A percentile compares a stretch with the other conserved stretches of the same genome.
phyloP scores from a whole-genome alignment of 2,329 filamentous ascomycete species.

The Fusarium sp. region DNA sequence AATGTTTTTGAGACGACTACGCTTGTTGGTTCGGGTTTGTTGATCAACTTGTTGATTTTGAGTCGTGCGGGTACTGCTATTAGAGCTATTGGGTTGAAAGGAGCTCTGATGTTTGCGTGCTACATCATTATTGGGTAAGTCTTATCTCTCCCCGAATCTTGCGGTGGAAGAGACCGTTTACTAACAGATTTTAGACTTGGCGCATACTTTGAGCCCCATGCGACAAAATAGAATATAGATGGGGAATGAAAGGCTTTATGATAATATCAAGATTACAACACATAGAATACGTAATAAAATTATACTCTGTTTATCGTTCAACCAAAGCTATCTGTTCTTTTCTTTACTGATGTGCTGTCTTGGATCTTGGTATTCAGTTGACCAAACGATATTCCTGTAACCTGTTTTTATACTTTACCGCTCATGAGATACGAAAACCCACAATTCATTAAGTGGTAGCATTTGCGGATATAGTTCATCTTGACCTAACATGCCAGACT shows the following conservation, averaged over 20 bases:
- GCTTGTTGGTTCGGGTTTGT: constrained; percentile 75
- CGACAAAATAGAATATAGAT: constrained; percentile 3
- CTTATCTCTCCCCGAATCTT: no score
- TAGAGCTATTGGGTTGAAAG: constrained; percentile 59
- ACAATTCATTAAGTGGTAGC: no score
- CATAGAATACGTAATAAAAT: constrained; percentile 9
- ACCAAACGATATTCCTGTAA: no score
- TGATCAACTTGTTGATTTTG: constrained; percentile 80
- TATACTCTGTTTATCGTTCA: neutral
- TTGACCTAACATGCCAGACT: neutral
- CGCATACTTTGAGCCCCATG: constrained; percentile 33
- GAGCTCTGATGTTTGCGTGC: constrained; percentile 65
- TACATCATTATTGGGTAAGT: constrained; percentile 62
- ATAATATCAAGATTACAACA: constrained; percentile 29
- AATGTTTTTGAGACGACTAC: constrained; percentile 80
- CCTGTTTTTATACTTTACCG: no score
- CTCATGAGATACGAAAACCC: no score
- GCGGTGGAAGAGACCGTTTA: no score
- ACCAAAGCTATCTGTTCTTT: constrained; percentile 7
- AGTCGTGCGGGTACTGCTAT: constrained; percentile 78
- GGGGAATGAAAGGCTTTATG: constrained; percentile 1
- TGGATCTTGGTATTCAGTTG: no score
- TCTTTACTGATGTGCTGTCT: no score
- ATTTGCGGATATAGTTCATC: no score
- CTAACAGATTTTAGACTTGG: constrained; percentile 11